phyloP scores from a whole-genome alignment of 2,329 filamentous ascomycete species.

The Cytospora piceae region DNA sequence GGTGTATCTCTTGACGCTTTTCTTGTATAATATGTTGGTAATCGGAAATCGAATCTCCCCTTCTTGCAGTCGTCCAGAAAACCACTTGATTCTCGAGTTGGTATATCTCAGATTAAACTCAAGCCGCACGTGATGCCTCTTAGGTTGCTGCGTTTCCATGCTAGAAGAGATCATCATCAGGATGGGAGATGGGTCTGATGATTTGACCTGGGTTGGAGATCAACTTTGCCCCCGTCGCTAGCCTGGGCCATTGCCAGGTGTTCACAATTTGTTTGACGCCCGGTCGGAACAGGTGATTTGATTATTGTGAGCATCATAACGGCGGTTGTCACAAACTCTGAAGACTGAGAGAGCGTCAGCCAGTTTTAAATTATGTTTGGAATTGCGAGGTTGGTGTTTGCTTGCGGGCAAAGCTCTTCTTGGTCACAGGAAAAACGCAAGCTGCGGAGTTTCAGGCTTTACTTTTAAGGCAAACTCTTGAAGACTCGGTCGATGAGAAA shows the following conservation, averaged over 20 bases:
- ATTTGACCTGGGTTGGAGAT: background rate
- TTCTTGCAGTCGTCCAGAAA: no score
- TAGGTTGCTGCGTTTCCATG: no score
- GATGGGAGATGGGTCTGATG: background rate
- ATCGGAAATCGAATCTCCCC: no score
- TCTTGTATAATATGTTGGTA: no score
- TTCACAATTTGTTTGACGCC: background rate
- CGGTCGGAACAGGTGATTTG: background rate
- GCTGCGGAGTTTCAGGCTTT: background rate
- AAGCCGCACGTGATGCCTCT: no score
- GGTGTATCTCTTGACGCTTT: no score
- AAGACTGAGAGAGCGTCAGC: background rate
- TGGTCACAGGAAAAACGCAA: background rate
- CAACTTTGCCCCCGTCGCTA: background rate
- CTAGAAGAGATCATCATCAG: no score
- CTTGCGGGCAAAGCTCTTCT: background rate
- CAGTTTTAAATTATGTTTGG: background rate
- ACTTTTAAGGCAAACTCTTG: background rate
- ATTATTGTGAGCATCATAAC: background rate
- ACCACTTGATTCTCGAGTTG: no score
- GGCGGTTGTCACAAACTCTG: background rate
- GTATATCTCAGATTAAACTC: no score
- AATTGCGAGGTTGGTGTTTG: slow-evolving; percentile 10
- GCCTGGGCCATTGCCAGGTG: background rate
- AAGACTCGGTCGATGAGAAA: background rate